Percentiles rank a stretch among this genome's conserved stretches.
Evolutionary conservation across 768 basidiomycete species (phyloP).

Genomic region (Mycena crocata): DNA sequence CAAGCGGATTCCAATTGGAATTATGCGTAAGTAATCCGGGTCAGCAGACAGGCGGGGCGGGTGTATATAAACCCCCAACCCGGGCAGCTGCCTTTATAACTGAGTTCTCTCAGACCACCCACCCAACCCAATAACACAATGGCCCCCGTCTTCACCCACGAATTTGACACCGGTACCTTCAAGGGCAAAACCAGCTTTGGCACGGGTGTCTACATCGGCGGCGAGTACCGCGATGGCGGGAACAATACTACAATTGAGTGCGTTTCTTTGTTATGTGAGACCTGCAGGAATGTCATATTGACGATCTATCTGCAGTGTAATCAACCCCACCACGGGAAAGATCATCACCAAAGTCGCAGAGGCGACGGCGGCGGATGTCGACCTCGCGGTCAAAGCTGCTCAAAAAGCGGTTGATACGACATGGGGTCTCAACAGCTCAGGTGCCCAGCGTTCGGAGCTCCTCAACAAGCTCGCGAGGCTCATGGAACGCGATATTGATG

Average conservation of each 20-base stretch:
- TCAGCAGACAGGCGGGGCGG: background rate
- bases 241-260: constrained; percentile 55
- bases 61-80: constrained; percentile 3
- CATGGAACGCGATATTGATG: constrained; percentile 66
- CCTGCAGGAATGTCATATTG: constrained; percentile 3
- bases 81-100: background rate
- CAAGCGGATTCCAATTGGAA: background rate
- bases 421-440: constrained; percentile 70
- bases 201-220: constrained; percentile 82
- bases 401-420: constrained; percentile 66
- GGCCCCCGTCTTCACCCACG: constrained; percentile 51
- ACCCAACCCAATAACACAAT: background rate
- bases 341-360: constrained; percentile 61
- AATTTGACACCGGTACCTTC: constrained; percentile 64
- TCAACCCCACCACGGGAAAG: constrained; percentile 74
- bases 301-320: constrained; percentile 52
- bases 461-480: constrained; percentile 68
- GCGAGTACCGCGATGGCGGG: constrained; percentile 70
- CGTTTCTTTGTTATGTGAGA: constrained; percentile 2
- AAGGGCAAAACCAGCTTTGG: constrained; percentile 69
- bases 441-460: constrained; percentile 58
- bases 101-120: background rate
- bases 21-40: background rate
- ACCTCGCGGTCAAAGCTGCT: constrained; percentile 71
- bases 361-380: constrained; percentile 71